Evolutionary conservation across 352 stramenopile genomes (phyloP), one percentile per base, ranked within the genome.

Genomic region (Pythium utonaiense): DNA sequence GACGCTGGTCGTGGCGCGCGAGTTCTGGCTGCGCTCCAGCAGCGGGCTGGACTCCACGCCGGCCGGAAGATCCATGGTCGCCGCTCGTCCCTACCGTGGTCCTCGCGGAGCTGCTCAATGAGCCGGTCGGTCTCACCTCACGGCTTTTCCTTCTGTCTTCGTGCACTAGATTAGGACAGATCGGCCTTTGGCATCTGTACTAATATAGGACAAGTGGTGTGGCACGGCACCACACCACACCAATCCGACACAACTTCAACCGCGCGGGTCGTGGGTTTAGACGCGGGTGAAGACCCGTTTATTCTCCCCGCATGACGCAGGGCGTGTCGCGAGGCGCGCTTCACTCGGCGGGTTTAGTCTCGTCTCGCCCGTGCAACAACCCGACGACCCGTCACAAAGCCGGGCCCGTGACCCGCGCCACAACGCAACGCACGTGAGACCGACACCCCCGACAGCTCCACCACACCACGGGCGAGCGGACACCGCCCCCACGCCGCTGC

Each of bases 31-130:
- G 31, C 54, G 36, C 53, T 62, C 63, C 17, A 70, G 52, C 25
- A 70, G 51, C 54, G 63, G 63, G 25, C 36, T 57, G 19, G 42
- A 38, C 63, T 70, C 63, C 41, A 53, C 51, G 22, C 28, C 28
- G 42, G 33, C 49, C 41, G 54, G 10, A 30, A 50, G 51, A 19
- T 60, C 36, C 59, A 66, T 66, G 55, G 16, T 41, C n/a, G n/a
- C n/a, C n/a, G n/a, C n/a, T n/a, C n/a, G n/a, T n/a, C n/a, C n/a
- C n/a, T n/a, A n/a, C n/a, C n/a, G n/a, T n/a, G n/a, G n/a, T n/a
- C n/a, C n/a, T 61, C 25, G 21, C 19, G 10, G 54, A 24, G 27
- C 54, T 36, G 13, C 13, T 57, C n/a, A n/a, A n/a, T n/a, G n/a
- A n/a, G n/a, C n/a, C n/a, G n/a, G n/a, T n/a, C n/a, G n/a, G n/a